Conservation (phyloP, 169 alveolate species). For the Ichthyophthirius multifiliis region DNA sequence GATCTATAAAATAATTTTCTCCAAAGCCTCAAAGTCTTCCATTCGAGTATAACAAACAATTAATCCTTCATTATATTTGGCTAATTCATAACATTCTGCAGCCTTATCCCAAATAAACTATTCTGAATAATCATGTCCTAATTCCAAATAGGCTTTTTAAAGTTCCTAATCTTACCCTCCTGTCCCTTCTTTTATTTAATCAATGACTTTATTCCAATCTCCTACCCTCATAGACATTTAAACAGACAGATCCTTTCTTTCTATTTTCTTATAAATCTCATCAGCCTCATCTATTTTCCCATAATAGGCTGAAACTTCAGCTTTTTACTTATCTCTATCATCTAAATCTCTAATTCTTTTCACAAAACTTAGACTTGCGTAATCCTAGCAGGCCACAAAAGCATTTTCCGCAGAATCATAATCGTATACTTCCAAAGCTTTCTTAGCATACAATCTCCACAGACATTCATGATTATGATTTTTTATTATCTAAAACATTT, state of each 20-base stretch:
- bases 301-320: constrained; percentile 85
- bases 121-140: constrained; percentile 86
- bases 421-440: constrained; percentile 85
- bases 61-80: constrained; percentile 71
- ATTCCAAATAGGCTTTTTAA: constrained; percentile 78
- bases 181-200: constrained; percentile 76
- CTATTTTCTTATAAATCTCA: constrained; percentile 79
- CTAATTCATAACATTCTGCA: constrained; percentile 80
- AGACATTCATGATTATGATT: constrained; percentile 82
- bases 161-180: constrained; percentile 44
- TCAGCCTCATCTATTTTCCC: constrained; percentile 90
- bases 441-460: constrained; percentile 87
- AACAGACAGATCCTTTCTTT: constrained; percentile 89
- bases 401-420: constrained; percentile 86
- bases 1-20: constrained; percentile 54
- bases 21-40: constrained; percentile 75
- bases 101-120: constrained; percentile 87
- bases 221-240: constrained; percentile 88
- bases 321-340: constrained; percentile 77
- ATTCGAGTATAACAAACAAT: constrained; percentile 77
- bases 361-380: constrained; percentile 84
- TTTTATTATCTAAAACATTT: constrained; percentile 82
- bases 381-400: constrained; percentile 84
- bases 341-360: constrained; percentile 77
- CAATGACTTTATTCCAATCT: constrained; percentile 89